These are phyloP conservation scores for Primulina tabacum DNA, from an alignment of 257 asterid genomes.

Conservation along the genomic window DNA sequence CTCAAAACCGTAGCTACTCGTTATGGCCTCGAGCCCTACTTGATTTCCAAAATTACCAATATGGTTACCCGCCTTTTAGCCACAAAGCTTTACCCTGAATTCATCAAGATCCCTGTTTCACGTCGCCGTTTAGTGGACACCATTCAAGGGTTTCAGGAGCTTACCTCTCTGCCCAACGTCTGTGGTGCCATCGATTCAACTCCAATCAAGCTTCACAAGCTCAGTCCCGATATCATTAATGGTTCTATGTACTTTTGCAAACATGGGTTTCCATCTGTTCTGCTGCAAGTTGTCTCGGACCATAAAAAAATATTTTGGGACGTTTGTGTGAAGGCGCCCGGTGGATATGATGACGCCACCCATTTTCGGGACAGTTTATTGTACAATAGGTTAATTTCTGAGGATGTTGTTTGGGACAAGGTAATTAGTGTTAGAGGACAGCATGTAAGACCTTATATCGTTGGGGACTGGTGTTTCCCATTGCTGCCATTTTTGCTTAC, in stretches of 20 bases:
- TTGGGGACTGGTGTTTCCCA: conserved; percentile 90
- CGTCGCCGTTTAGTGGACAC: conserved; percentile 75
- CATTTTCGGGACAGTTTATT: conserved; percentile 90
- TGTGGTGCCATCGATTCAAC: conserved; percentile 95
- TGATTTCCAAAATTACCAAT: conserved; percentile 88
- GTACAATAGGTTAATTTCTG: conserved; percentile 68
- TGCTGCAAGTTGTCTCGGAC: conserved; percentile 93
- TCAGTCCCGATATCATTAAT: conserved; percentile 48
- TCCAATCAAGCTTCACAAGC: conserved; percentile 60
- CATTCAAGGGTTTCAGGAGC: conserved; percentile 84
- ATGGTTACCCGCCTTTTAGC: conserved; percentile 94
- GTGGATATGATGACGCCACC: conserved; percentile 82
- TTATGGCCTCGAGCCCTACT: conserved; percentile 87
- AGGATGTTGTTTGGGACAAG: conserved; percentile 86
- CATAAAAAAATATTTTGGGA: conserved; percentile 94
- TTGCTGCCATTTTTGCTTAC: conserved; percentile 81
- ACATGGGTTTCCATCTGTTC: conserved; percentile 66
- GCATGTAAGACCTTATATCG: conserved; percentile 81
- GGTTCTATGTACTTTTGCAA: conserved; percentile 55
- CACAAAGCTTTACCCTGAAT: conserved; percentile 93
- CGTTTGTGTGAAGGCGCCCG: conserved; percentile 95
- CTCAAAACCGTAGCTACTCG: conserved; percentile 84
- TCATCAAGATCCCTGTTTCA: conserved; percentile 73
- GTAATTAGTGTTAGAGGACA: conserved; percentile 71
- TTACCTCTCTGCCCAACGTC: conserved; percentile 65